These are phyloP conservation scores for Penicillium verrucosum DNA, from an alignment of 2,329 filamentous ascomycete species.

Conservation along the genomic window DNA sequence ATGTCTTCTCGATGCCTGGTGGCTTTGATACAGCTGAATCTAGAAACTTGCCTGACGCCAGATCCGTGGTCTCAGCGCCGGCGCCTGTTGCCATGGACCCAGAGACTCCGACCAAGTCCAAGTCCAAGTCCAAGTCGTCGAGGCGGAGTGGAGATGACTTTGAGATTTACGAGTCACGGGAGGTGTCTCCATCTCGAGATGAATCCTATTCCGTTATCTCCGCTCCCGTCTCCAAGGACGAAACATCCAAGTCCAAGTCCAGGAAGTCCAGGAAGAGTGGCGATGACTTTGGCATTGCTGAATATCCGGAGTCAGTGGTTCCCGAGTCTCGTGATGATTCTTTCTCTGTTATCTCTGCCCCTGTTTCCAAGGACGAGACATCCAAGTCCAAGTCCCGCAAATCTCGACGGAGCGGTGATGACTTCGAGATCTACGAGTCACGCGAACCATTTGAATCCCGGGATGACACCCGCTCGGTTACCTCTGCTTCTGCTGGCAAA, in stretches of 20 bases:
- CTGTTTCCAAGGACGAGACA: conserved; percentile 2
- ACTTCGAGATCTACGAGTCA: neutral
- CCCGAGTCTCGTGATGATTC: neutral
- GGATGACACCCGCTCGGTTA: neutral
- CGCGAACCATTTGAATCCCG: neutral
- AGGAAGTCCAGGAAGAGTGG: neutral
- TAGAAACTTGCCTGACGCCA: conserved; percentile 7
- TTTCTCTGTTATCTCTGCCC: conserved; percentile 1
- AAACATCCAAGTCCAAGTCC: neutral
- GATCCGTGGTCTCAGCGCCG: conserved; percentile 11
- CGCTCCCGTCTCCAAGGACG: neutral
- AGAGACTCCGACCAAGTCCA: neutral
- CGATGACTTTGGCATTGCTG: neutral
- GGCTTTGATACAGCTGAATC: conserved; percentile 27
- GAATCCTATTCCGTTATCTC: neutral
- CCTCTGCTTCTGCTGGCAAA: neutral
- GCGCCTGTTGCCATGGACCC: neutral
- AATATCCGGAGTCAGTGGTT: neutral
- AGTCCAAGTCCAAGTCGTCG: neutral
- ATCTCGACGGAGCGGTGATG: conserved; percentile 3
- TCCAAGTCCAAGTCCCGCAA: conserved; percentile 2
- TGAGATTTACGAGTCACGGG: neutral
- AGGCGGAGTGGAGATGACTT: neutral
- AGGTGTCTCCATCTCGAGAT: neutral
- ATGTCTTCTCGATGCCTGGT: conserved; percentile 33